phyloP scores from a whole-genome alignment of 805 yeast species.

The Candida cerambycidarum region DNA sequence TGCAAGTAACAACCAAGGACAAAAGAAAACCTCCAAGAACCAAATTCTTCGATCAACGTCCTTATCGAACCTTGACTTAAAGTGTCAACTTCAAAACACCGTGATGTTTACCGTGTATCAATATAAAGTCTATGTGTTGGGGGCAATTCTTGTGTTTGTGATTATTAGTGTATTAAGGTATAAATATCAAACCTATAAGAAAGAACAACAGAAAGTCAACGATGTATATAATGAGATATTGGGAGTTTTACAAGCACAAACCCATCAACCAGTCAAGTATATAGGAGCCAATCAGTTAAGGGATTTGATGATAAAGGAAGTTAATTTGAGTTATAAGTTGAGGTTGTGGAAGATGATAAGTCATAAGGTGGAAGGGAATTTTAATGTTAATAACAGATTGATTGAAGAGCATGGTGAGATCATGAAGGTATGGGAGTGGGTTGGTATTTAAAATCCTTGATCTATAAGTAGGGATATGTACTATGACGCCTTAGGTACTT shows the following conservation, averaged over 20 bases:
- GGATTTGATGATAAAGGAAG: slow-evolving; percentile 55
- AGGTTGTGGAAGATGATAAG: slow-evolving; percentile 61
- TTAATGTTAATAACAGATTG: slow-evolving; percentile 60
- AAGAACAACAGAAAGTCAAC: slow-evolving; percentile 42
- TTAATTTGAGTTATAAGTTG: slow-evolving; percentile 38
- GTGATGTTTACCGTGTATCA: slow-evolving; percentile 37
- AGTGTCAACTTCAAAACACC: slow-evolving; percentile 56
- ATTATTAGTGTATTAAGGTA: slow-evolving; percentile 15
- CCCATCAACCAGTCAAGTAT: slow-evolving; percentile 33
- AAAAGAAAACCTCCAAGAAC: slow-evolving; percentile 39
- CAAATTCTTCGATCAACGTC: slow-evolving; percentile 73
- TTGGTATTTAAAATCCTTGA: slow-evolving; percentile 25
- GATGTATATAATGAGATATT: slow-evolving; percentile 49
- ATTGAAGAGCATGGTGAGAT: slow-evolving; percentile 85
- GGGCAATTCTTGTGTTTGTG: slow-evolving; percentile 18
- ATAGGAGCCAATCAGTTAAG: slow-evolving; percentile 73
- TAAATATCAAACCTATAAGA: slow-evolving; percentile 34
- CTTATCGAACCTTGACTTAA: slow-evolving; percentile 57
- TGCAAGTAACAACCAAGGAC: slow-evolving; percentile 19
- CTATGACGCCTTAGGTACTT: background rate
- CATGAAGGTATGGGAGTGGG: slow-evolving; percentile 87
- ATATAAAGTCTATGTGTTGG: slow-evolving; percentile 22
- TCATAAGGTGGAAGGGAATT: slow-evolving; percentile 58
- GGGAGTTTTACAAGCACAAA: slow-evolving; percentile 42
- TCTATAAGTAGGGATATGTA: background rate